phyloP scores from a whole-genome alignment of 352 stramenopile species.

The Phytopythium cucurbitacearum region DNA sequence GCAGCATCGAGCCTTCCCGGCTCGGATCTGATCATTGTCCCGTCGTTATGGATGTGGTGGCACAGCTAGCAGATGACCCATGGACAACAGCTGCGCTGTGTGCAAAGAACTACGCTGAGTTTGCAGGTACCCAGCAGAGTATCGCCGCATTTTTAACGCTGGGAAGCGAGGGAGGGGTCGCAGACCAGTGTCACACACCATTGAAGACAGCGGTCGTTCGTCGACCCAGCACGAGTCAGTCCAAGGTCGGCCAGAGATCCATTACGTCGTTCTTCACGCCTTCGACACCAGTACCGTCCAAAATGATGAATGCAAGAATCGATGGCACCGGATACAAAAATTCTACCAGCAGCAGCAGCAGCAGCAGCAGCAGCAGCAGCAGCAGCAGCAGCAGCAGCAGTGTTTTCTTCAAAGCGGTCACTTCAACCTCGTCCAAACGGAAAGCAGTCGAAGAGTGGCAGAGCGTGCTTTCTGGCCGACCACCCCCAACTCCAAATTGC shows the following conservation, averaged over 20 bases:
- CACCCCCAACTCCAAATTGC: slow-evolving; percentile 58
- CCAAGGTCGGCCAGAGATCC: slow-evolving; percentile 25
- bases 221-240: neutral
- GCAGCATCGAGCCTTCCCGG: slow-evolving; percentile 47
- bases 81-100: slow-evolving; percentile 44
- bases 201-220: too few species aligned
- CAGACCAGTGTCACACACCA: too few species aligned
- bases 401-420: slow-evolving; percentile 3
- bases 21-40: slow-evolving; percentile 79
- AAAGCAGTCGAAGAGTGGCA: slow-evolving; percentile 53
- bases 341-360: slow-evolving; percentile 3
- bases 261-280: slow-evolving; percentile 54
- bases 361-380: neutral
- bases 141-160: slow-evolving; percentile 41
- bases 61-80: slow-evolving; percentile 22
- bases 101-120: slow-evolving; percentile 70
- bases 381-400: neutral
- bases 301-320: too few species aligned
- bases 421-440: slow-evolving; percentile 20
- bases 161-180: slow-evolving; percentile 1
- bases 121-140: slow-evolving; percentile 69
- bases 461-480: slow-evolving; percentile 56
- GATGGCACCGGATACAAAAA: too few species aligned
- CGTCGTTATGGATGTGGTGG: slow-evolving; percentile 39
- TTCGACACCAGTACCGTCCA: slow-evolving; percentile 2